A percentile compares a stretch with the other conserved stretches of the same genome.
phyloP scores from a whole-genome alignment of 495 filamentous ascomycete species.

The Penicillium tannophilum region DNA sequence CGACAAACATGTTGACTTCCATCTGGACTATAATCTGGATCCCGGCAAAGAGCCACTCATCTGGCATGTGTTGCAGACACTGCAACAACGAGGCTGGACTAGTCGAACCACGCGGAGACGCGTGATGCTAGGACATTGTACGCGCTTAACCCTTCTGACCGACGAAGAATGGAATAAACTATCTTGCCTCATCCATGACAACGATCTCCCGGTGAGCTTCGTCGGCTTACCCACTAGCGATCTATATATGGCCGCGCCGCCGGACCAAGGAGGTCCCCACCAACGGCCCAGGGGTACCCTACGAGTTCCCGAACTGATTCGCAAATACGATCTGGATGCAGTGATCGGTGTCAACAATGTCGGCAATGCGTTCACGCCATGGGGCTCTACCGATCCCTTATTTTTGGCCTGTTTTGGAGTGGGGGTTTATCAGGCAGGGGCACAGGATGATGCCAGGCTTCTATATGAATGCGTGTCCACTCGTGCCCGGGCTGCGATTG shows the following conservation, averaged over 20 bases:
- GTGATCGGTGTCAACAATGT: conserved; percentile 76
- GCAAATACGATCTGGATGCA: conserved; percentile 57
- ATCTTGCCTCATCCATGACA: conserved; percentile 38
- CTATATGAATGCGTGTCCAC: conserved; percentile 65
- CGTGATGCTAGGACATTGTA: conserved; percentile 71
- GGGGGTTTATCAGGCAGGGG: conserved; percentile 69
- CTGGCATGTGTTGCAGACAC: conserved; percentile 52
- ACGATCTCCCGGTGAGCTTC: conserved; percentile 63
- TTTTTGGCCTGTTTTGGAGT: conserved; percentile 64
- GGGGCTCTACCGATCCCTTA: conserved; percentile 71
- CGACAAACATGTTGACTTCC: conserved; percentile 67
- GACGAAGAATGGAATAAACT: conserved; percentile 53
- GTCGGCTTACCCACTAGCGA: conserved; percentile 76
- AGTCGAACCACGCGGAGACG: conserved; percentile 37
- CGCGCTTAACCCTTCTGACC: conserved; percentile 61
- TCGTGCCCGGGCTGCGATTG: conserved; percentile 51
- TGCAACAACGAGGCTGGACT: conserved; percentile 53
- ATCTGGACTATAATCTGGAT: conserved; percentile 72
- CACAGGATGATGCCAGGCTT: conserved; percentile 56
- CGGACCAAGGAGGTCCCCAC: conserved; percentile 25
- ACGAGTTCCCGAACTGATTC: conserved; percentile 63
- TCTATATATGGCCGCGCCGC: conserved; percentile 68
- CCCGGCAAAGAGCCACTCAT: conserved; percentile 47
- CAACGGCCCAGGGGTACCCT: conserved; percentile 59
- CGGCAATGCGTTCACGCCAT: conserved; percentile 77